These are phyloP conservation scores for Pleurotus eryngii DNA, from an alignment of 768 basidiomycete genomes.

Conservation along the genomic window DNA sequence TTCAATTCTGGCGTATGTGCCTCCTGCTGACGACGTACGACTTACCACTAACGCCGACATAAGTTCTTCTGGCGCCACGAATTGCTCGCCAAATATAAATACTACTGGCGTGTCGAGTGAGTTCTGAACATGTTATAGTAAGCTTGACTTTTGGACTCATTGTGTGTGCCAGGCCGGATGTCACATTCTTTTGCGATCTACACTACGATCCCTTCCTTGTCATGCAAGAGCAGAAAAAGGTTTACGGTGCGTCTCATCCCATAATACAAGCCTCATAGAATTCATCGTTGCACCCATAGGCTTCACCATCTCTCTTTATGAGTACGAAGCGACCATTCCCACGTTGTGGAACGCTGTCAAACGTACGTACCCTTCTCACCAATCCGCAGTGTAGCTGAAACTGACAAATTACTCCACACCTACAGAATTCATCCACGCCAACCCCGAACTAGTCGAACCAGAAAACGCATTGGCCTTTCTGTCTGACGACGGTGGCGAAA, in stretches of 20 bases:
- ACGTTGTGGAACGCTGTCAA: conserved; percentile 80
- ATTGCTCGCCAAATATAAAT: conserved; percentile 73
- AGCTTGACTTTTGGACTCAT: conserved; percentile 1
- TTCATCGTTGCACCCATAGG: conserved; percentile 31
- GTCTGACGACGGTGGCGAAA: conserved; percentile 70
- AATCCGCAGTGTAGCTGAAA: conserved; percentile 12
- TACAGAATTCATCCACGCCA: conserved; percentile 68
- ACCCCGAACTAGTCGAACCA: conserved; percentile 57
- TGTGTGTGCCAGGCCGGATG: conserved; percentile 55
- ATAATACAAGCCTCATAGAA: background rate
- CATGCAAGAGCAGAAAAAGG: conserved; percentile 83
- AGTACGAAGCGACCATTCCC: conserved; percentile 83
- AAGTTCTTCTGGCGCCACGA: conserved; percentile 89
- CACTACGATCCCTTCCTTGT: conserved; percentile 85
- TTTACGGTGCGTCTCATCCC: conserved; percentile 58
- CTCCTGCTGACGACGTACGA: too few species aligned
- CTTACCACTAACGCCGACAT: background rate
- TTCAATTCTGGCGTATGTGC: conserved; percentile 87
- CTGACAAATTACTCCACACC: background rate
- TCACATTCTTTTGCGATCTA: conserved; percentile 86
- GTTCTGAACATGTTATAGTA: conserved; percentile 12
- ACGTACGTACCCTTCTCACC: conserved; percentile 33
- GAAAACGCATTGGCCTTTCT: conserved; percentile 83
- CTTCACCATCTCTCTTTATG: conserved; percentile 80
- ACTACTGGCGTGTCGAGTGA: conserved; percentile 77